phyloP scores from a whole-genome alignment of 2,329 filamentous ascomycete species.

The Aspergillus intermedius region DNA sequence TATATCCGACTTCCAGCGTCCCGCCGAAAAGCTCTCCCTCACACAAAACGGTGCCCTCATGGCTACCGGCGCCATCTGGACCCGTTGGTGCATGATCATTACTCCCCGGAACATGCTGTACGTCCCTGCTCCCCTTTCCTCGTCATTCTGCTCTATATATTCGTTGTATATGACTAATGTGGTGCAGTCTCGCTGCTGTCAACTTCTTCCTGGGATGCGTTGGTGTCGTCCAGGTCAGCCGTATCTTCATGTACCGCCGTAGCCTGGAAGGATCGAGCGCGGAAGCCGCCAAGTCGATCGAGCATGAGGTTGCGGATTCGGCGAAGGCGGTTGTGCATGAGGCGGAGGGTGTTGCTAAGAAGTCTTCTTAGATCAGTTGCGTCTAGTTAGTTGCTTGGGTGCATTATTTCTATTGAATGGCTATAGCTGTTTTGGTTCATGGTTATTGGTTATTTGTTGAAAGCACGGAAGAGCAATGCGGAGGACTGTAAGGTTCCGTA shows the following conservation, averaged over 20 bases:
- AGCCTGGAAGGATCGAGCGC: constrained; percentile 47
- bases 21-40: constrained; percentile 84
- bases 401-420: background rate
- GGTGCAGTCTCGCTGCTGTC: constrained; percentile 71
- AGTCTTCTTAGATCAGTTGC: constrained; percentile 12
- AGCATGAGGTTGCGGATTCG: constrained; percentile 29
- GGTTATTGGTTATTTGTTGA: background rate
- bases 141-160: background rate
- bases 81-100: constrained; percentile 96
- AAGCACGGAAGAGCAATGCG: too few species aligned
- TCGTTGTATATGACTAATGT: background rate
- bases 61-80: constrained; percentile 93
- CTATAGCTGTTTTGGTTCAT: background rate
- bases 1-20: constrained; percentile 83
- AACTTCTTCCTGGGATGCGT: constrained; percentile 97
- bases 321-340: constrained; percentile 27
- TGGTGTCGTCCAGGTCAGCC: constrained; percentile 71
- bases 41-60: constrained; percentile 89
- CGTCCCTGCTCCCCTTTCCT: constrained; percentile 24
- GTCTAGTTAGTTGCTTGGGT: background rate
- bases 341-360: constrained; percentile 29
- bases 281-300: constrained; percentile 35
- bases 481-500: too few species aligned
- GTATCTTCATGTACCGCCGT: constrained; percentile 61
- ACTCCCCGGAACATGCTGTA: constrained; percentile 86